phyloP scores from a whole-genome alignment of 371 early-diverging fungal genomes.

The Mortierella sp. region DNA sequence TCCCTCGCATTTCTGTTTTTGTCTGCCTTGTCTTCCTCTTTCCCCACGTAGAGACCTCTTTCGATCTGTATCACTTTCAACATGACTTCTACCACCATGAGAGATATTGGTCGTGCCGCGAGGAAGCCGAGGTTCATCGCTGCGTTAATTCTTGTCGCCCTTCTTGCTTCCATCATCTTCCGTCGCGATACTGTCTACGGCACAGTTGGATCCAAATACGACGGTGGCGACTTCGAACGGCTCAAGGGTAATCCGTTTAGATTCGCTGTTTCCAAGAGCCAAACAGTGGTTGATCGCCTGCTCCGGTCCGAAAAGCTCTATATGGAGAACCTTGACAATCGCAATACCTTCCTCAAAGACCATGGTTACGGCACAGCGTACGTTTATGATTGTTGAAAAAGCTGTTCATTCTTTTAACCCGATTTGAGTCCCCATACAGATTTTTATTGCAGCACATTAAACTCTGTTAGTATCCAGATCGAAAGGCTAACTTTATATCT shows the following conservation, averaged over 20 bases:
- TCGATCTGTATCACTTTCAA: background rate
- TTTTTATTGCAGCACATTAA: no score
- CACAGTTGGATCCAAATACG: background rate
- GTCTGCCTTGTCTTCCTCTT: no score
- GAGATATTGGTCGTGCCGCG: background rate
- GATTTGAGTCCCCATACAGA: no score
- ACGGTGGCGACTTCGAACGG: background rate
- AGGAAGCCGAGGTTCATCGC: background rate
- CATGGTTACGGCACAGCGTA: background rate
- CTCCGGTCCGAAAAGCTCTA: background rate
- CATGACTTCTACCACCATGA: background rate
- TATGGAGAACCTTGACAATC: background rate
- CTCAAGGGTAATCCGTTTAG: background rate
- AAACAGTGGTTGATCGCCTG: background rate
- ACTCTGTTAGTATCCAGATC: no score
- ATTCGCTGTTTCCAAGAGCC: background rate
- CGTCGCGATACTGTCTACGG: background rate
- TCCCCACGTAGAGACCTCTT: background rate
- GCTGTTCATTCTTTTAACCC: no score
- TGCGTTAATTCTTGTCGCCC: background rate
- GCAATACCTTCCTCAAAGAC: background rate
- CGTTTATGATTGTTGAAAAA: no score
- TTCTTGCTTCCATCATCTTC: background rate
- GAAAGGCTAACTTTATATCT: background rate
- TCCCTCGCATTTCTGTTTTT: no score